Percentiles rank a stretch among this genome's conserved stretches.
phyloP scores from a whole-genome alignment of 1,284 basidiomycete species.

The Pseudozyma sp. region DNA sequence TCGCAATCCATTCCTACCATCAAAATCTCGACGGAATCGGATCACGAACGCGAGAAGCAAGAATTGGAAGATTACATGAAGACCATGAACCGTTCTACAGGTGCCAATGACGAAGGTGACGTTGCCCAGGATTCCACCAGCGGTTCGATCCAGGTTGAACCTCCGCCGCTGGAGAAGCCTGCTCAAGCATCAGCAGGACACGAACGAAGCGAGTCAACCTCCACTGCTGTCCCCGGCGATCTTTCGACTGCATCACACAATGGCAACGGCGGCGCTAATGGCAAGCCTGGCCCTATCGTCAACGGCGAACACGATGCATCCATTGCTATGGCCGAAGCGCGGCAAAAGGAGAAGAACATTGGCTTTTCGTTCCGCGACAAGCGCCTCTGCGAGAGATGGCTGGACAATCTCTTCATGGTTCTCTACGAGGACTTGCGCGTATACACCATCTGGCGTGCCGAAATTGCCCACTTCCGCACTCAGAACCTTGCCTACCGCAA shows the following conservation, averaged over 20 bases:
- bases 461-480: conserved; percentile 98
- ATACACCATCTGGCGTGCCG: conserved; percentile 98
- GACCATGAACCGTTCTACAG: conserved; percentile 46
- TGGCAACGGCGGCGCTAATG: conserved; percentile 7
- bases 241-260: conserved; percentile 16
- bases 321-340: conserved; percentile 43
- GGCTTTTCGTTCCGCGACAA: conserved; percentile 95
- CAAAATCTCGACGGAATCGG: conserved; percentile 85
- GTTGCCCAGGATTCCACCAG: conserved; percentile 5
- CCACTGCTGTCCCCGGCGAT: conserved; percentile 29
- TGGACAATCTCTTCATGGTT: conserved; percentile 99
- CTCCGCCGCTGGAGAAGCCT: conserved; percentile 70
- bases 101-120: not conserved
- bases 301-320: conserved; percentile 54
- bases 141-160: conserved; percentile 41
- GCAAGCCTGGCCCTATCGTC: conserved; percentile 20
- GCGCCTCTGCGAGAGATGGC: conserved; percentile 94
- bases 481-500: conserved; percentile 97
- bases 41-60: conserved; percentile 73
- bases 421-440: conserved; percentile 98
- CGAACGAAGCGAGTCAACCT: conserved; percentile 45
- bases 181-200: conserved; percentile 67
- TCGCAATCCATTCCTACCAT: conserved; percentile 80
- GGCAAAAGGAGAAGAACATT: conserved; percentile 65
- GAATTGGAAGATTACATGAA: conserved; percentile 66